Base-by-base conservation (phyloP, 2,329 filamentous ascomycete species). In the Aspergillus arachidicola region DNA sequence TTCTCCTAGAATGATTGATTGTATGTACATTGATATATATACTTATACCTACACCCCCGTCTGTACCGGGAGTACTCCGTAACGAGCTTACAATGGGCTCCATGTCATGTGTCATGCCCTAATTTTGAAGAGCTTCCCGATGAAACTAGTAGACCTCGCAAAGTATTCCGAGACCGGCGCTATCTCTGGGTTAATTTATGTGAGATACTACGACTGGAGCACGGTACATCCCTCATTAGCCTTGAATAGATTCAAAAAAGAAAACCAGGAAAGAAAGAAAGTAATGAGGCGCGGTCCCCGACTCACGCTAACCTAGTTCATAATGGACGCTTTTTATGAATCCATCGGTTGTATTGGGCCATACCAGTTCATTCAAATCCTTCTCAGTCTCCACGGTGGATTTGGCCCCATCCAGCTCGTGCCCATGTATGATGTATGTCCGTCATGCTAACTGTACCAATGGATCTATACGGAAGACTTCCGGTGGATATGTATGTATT, bases 281-380 rank as follows among this genome's bases (percentile, higher is more conserved):
- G 2, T 1, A 41, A 59, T 64, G 62, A 64, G 59, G 62, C 58
- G 62, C 50, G 50, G 54, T 51, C 53, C 36, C 41, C 55, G 48
- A 55, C 58, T 61, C 62, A 55, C 59, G 38, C 54, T 59, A 59
- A 59, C 43, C 30, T 38, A 43, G 34, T 59, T 19, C 16, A 26
- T 59, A 50, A 19, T 50, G 32, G 41, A 19, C 19, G 12, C 41
- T 30, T 48, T 48, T 19, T 58, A 32, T 58, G 30, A 58, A 58
- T 50, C 32, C 50, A 51, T 51, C 21, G 7, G 28, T 50, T 28
- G n/a, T 38, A 55, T 38, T 38, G 30, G 50, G 50, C n/a, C 32
- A 21, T 23, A 54, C 34, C 34, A 28, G 36, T 55, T 38, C 12
- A 14, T 19, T 55, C 11, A 21, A 38, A 51, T 51, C 48, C 19